A percentile compares a stretch with the other conserved stretches of the same genome.
Conservation (phyloP, 2,329 filamentous ascomycete genomes). For the Clonostachys rosea region DNA sequence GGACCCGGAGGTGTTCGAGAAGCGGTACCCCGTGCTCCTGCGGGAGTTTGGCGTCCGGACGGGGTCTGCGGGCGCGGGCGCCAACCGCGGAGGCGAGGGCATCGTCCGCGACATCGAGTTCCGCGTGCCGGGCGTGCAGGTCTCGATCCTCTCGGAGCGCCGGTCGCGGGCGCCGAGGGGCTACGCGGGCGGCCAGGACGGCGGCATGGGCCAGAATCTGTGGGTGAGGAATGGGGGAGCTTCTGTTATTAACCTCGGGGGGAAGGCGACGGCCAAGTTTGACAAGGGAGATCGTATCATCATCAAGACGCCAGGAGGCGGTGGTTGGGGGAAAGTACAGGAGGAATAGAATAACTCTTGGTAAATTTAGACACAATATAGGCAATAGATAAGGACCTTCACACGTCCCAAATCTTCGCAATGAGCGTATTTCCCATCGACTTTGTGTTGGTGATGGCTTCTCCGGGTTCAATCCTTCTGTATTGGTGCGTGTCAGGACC, state of each 20-base stretch:
- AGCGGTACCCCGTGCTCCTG: constrained; percentile 23
- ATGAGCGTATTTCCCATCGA: no score
- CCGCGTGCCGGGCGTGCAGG: constrained; percentile 31
- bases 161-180: constrained; percentile 24
- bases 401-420: no score
- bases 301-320: constrained; percentile 16
- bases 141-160: constrained; percentile 26
- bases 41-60: constrained; percentile 18
- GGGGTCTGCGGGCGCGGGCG: constrained; percentile 20
- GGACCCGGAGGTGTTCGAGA: constrained; percentile 24
- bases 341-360: no score
- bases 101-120: constrained; percentile 26
- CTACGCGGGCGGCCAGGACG: constrained; percentile 20
- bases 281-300: constrained; percentile 13
- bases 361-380: no score
- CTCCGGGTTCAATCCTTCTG: no score
- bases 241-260: constrained; percentile 17
- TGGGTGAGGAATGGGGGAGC: constrained; percentile 14
- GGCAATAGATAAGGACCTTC: no score
- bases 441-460: no score
- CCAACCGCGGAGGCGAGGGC: constrained; percentile 23
- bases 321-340: constrained; percentile 10
- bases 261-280: constrained; percentile 11
- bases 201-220: constrained; percentile 16
- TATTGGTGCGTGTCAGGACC: no score